Evolutionary conservation across 2,329 filamentous ascomycete genomes (phyloP).

Genomic region (Lecanicillium sp.): DNA sequence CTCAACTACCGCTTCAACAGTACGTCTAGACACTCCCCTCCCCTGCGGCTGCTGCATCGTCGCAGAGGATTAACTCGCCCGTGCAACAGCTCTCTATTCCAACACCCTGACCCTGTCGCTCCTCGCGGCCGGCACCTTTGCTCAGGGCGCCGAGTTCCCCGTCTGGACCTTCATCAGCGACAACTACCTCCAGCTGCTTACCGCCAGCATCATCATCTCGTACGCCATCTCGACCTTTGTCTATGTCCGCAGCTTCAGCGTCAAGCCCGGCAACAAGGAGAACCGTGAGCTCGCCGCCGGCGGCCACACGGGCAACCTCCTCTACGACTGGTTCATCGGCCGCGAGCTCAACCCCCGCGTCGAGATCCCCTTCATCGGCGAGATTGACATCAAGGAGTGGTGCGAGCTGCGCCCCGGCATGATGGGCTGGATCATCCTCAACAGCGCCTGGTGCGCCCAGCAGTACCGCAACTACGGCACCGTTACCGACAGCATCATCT

Average conservation of each 20-base stretch:
- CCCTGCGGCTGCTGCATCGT: not conserved
- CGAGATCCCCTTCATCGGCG: constrained; percentile 69
- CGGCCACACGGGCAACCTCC: constrained; percentile 72
- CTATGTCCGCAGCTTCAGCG: constrained; percentile 75
- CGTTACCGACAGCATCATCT: constrained; percentile 78
- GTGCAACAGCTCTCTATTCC: constrained; percentile 61
- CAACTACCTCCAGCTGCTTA: constrained; percentile 82
- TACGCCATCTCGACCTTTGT: constrained; percentile 69
- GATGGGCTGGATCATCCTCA: constrained; percentile 80
- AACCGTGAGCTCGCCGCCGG: constrained; percentile 75
- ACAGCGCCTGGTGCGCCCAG: constrained; percentile 77
- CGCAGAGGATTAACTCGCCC: constrained; percentile 17
- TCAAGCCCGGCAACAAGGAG: constrained; percentile 67
- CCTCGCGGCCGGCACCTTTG: constrained; percentile 65
- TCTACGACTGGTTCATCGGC: constrained; percentile 97
- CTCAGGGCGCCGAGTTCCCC: constrained; percentile 73
- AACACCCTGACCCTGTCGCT: constrained; percentile 66
- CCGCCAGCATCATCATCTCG: constrained; percentile 73
- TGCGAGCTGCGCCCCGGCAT: constrained; percentile 89
- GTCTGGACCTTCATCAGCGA: constrained; percentile 92
- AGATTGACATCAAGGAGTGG: constrained; percentile 85
- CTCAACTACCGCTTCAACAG: constrained; percentile 80
- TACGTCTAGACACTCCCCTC: constrained; percentile 30
- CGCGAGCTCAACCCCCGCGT: constrained; percentile 90
- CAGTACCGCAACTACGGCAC: constrained; percentile 82